These are phyloP conservation scores for Paramyrothecium roridum DNA, from an alignment of 2,329 filamentous ascomycete species.

Conservation along the genomic window DNA sequence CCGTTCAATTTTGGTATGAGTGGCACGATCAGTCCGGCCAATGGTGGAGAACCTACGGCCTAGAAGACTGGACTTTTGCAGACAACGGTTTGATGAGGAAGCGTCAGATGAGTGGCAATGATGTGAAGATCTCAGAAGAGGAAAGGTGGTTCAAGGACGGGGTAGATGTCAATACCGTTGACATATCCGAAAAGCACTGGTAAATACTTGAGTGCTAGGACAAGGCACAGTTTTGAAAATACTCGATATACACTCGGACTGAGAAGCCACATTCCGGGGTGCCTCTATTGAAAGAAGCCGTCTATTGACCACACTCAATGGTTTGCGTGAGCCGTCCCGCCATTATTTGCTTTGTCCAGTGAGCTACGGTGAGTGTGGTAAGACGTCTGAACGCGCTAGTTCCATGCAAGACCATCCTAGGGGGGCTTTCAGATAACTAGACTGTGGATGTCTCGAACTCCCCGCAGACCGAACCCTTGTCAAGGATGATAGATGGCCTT, in stretches of 20 bases:
- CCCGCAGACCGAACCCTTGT: neutral
- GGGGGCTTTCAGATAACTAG: no score
- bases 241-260: no score
- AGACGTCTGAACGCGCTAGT: no score
- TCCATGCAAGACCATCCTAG: no score
- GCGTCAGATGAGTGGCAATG: slow-evolving; percentile 73
- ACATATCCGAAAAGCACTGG: slow-evolving; percentile 68
- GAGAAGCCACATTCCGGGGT: no score
- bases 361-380: no score
- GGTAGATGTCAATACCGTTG: slow-evolving; percentile 64
- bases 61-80: slow-evolving; percentile 77
- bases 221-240: no score
- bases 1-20: slow-evolving; percentile 91
- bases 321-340: no score
- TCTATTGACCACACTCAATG: no score
- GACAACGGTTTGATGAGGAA: slow-evolving; percentile 69
- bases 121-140: slow-evolving; percentile 58
- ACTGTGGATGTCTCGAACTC: neutral
- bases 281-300: no score
- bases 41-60: slow-evolving; percentile 86
- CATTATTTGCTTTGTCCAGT: no score
- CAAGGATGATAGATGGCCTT: no score
- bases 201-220: slow-evolving; percentile 19
- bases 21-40: slow-evolving; percentile 66
- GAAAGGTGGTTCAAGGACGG: slow-evolving; percentile 70